Conservation (phyloP, 2,329 filamentous ascomycete genomes). For the Clarireedia sp. region DNA sequence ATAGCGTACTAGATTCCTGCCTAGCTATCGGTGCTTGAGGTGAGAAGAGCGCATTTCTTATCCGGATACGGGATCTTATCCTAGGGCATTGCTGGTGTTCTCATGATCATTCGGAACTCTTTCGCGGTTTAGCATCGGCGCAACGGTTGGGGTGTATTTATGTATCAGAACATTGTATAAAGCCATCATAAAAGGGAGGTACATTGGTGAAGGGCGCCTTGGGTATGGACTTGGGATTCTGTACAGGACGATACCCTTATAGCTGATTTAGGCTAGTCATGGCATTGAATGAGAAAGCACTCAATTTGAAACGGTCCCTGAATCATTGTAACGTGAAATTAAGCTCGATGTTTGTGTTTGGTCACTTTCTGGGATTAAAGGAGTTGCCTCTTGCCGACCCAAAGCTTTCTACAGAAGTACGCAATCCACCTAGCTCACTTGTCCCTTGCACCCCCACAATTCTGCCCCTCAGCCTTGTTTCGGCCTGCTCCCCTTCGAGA, state of each 20-base stretch:
- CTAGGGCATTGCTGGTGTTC: conserved; percentile 14
- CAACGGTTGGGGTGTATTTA: conserved; percentile 12
- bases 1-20: conserved; percentile 41
- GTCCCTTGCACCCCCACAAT: background rate
- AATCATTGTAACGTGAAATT: no score
- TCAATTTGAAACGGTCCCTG: no score
- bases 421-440: no score
- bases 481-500: background rate
- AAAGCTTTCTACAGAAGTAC: no score
- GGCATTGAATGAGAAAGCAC: background rate
- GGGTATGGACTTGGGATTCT: conserved; percentile 12
- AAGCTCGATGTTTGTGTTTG: no score
- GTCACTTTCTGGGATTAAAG: no score
- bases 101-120: background rate
- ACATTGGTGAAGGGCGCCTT: conserved; percentile 13
- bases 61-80: conserved; percentile 16
- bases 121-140: conserved; percentile 14
- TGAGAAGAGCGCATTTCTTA: conserved; percentile 2
- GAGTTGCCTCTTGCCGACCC: background rate
- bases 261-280: background rate
- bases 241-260: conserved; percentile 24
- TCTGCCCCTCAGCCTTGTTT: conserved; percentile 5
- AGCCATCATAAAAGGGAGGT: conserved; percentile 11
- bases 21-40: conserved; percentile 25
- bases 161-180: conserved; percentile 20